phyloP scores from a whole-genome alignment of 1,284 basidiomycete species.

The Boletus mariae region DNA sequence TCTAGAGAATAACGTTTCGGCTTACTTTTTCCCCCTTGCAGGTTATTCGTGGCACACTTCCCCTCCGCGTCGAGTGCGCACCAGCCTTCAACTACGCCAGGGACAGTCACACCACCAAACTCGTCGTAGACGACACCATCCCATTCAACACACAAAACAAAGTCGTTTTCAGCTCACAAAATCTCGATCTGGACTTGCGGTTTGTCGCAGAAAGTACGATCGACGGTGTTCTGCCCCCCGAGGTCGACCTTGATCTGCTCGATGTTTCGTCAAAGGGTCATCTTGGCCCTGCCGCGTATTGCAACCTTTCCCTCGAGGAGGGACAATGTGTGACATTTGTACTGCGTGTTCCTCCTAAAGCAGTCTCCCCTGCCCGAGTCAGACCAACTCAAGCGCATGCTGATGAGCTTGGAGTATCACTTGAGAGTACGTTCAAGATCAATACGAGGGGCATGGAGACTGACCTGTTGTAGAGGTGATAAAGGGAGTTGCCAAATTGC shows the following conservation, averaged over 20 bases:
- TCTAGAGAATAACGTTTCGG: background rate
- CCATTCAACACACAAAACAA: slow-evolving; percentile 45
- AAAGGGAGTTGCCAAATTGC: slow-evolving; percentile 46
- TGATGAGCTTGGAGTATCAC: slow-evolving; percentile 45
- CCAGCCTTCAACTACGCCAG: slow-evolving; percentile 93
- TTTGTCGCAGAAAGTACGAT: slow-evolving; percentile 59
- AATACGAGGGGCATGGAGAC: background rate
- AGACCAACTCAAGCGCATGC: slow-evolving; percentile 38
- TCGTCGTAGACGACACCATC: slow-evolving; percentile 47
- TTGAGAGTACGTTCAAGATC: slow-evolving; percentile 37
- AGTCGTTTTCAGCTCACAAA: slow-evolving; percentile 60
- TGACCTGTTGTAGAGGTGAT: slow-evolving; percentile 38
- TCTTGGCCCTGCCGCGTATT: slow-evolving; percentile 52
- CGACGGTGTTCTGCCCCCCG: slow-evolving; percentile 48
- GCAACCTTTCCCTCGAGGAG: slow-evolving; percentile 63
- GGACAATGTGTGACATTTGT: slow-evolving; percentile 87
- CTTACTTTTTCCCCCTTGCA: slow-evolving; percentile 19
- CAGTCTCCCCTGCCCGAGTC: slow-evolving; percentile 8
- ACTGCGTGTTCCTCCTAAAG: slow-evolving; percentile 58
- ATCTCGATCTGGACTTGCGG: slow-evolving; percentile 71
- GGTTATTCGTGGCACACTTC: slow-evolving; percentile 75
- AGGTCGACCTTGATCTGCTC: slow-evolving; percentile 52
- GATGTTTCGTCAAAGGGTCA: slow-evolving; percentile 67
- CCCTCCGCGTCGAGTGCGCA: slow-evolving; percentile 80
- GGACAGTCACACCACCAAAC: slow-evolving; percentile 61